Conservation (phyloP, 164 flowering plant genomes). For the Kingdonia uniflora region DNA sequence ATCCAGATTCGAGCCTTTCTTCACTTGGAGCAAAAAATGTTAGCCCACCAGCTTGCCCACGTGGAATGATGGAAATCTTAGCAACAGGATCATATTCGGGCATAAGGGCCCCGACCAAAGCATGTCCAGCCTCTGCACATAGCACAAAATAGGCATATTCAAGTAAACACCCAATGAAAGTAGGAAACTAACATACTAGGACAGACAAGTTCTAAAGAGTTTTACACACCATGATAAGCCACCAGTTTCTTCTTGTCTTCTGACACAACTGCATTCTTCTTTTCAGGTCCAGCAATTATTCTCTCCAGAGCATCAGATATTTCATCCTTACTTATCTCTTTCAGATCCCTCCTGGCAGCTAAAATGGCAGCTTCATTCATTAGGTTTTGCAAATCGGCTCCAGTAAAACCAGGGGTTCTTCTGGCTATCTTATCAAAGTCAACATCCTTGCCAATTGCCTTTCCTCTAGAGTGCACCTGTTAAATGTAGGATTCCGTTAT, state of each 20-base stretch:
- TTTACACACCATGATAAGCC: constrained; percentile 76
- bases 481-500: too few relatives aligned
- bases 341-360: constrained; percentile 91
- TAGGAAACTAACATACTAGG: not conserved
- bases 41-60: constrained; percentile 98
- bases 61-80: constrained; percentile 94
- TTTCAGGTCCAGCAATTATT: constrained; percentile 98
- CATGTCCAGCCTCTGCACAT: constrained; percentile 95
- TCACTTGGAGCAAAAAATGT: constrained; percentile 96
- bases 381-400: constrained; percentile 89
- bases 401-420: constrained; percentile 94
- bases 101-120: constrained; percentile 92
- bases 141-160: not conserved
- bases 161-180: not conserved
- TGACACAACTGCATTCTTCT: constrained; percentile 92
- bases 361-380: constrained; percentile 99
- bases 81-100: constrained; percentile 97
- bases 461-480: constrained; percentile 96
- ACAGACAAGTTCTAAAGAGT: not conserved
- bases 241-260: constrained; percentile 91
- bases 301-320: constrained; percentile 90
- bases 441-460: constrained; percentile 88
- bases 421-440: constrained; percentile 86
- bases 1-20: constrained; percentile 92
- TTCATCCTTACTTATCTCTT: constrained; percentile 90